Evolutionary conservation across 192 early-diverging fungal genomes (phyloP).

Genomic region (Chytriomyces hyalinus): DNA sequence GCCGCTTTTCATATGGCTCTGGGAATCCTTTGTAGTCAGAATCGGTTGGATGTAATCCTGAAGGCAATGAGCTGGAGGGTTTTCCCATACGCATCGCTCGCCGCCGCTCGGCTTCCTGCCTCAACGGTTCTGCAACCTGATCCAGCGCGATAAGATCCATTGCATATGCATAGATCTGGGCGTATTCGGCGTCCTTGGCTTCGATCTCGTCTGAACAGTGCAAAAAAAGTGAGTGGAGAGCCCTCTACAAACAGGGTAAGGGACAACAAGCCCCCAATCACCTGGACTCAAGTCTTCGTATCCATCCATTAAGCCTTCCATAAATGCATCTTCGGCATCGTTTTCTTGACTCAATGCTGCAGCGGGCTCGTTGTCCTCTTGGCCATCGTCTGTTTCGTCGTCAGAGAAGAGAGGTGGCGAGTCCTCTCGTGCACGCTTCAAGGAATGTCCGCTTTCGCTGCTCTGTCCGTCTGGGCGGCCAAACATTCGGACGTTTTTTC

Average conservation of each 20-base stretch:
- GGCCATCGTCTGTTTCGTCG: constrained; percentile 5
- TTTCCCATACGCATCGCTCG: too few relatives aligned
- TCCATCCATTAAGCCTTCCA: constrained; percentile 17
- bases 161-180: too few relatives aligned
- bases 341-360: not conserved
- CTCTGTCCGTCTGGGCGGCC: not conserved
- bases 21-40: too few relatives aligned
- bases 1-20: too few relatives aligned
- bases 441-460: not conserved
- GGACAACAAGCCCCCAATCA: not conserved
- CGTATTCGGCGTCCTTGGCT: constrained; percentile 24
- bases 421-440: not conserved
- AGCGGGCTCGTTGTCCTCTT: not conserved
- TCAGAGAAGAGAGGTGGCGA: constrained; percentile 24
- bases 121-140: too few relatives aligned
- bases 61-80: too few relatives aligned
- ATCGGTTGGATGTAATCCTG: too few relatives aligned
- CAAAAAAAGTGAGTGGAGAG: not conserved
- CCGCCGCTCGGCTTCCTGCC: too few relatives aligned
- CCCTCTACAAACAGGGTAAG: not conserved
- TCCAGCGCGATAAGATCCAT: too few relatives aligned
- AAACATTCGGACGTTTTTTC: not conserved
- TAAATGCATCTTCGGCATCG: not conserved
- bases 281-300: constrained; percentile 17
- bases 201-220: constrained; percentile 16